phyloP scores from a whole-genome alignment of 495 filamentous ascomycete genomes.

The Melanomma pulvis-pyrius region DNA sequence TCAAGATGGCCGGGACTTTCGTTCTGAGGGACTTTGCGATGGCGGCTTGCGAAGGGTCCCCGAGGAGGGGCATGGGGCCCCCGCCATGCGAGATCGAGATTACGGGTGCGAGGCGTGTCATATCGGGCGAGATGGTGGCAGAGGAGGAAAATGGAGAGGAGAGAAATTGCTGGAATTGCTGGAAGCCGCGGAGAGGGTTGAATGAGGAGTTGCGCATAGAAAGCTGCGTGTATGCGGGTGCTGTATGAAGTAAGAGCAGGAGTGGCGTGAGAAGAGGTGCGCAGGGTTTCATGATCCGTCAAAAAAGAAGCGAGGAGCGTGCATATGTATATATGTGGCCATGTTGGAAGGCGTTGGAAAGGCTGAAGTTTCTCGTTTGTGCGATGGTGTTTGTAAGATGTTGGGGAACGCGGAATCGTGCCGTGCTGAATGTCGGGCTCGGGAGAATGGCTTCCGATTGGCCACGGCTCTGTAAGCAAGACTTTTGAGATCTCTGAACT shows the following conservation, averaged over 20 bases:
- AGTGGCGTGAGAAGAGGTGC: constrained; percentile 1
- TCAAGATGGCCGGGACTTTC: constrained; percentile 45
- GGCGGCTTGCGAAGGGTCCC: constrained; percentile 43
- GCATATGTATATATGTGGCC: not conserved
- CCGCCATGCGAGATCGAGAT: constrained; percentile 51
- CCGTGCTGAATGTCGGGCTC: not conserved
- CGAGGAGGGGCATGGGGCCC: constrained; percentile 49
- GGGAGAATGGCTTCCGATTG: not conserved
- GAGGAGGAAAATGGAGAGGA: not conserved
- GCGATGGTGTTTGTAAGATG: constrained; percentile 15
- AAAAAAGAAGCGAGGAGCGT: not conserved
- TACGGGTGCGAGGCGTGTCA: constrained; percentile 44
- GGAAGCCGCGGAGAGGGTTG: constrained; percentile 15
- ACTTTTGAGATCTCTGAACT: too few relatives aligned
- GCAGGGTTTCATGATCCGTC: constrained; percentile 21
- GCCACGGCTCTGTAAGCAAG: too few relatives aligned
- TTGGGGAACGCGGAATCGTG: not conserved
- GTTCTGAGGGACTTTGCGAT: constrained; percentile 45
- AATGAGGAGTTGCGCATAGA: constrained; percentile 1
- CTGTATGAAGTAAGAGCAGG: not conserved
- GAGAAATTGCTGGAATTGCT: constrained; percentile 5
- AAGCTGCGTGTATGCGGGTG: not conserved
- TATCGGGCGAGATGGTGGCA: not conserved
- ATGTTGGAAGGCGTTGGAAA: constrained; percentile 5
- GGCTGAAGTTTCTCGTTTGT: not conserved